Evolutionary conservation across 495 filamentous ascomycete genomes (phyloP), one percentile per base, ranked within the genome.

Genomic region (Neurospora cerealis): DNA sequence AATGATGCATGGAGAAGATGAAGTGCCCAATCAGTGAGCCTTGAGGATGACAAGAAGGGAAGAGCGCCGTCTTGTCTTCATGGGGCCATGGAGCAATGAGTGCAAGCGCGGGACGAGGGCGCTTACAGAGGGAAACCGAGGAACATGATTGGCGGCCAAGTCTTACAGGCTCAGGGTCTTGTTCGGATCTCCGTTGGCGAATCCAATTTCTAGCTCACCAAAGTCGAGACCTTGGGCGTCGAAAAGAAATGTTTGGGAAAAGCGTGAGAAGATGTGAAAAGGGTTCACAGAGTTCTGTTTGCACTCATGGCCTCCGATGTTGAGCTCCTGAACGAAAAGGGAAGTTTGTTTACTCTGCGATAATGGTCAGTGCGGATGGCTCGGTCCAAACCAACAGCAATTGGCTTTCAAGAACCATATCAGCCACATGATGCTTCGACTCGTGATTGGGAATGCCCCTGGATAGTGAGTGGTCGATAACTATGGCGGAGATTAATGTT

Each of bases 41-140:
- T 70, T 38, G 24, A 15, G 19, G 32, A 17, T 11, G 28, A 36
- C 24, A 21, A 8, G 42, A 42, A 44, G 39, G 42, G 70, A 60
- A 71, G 73, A 41, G 28, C 28, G 73, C 38, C 70, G 42, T 42
- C 24, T 38, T 38, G 24, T n/a, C 48, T 40, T 32, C 21, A 28
- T 74, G 72, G 71, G 69, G 38, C 71, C 71, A 39, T 38, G 73
- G 38, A 38, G 71, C 24, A 36, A 39, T 42, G 34, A 39, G 54
- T 72, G 34, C 70, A 77, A 42, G 76, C 76, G 76, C 74, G 69
- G 70, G 74, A 75, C 72, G 69, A 77, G 75, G 79, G 79, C 78
- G 78, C 79, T 81, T 81, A 81, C 42, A 28, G 40, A 15, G 38
- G 34, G 17, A 8, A 70, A 54, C 24, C 19, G 2, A 62, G 13